Evolutionary conservation across 768 basidiomycete genomes (phyloP), one percentile per base, ranked within the genome.

Genomic region (Amanita pallidorosea): DNA sequence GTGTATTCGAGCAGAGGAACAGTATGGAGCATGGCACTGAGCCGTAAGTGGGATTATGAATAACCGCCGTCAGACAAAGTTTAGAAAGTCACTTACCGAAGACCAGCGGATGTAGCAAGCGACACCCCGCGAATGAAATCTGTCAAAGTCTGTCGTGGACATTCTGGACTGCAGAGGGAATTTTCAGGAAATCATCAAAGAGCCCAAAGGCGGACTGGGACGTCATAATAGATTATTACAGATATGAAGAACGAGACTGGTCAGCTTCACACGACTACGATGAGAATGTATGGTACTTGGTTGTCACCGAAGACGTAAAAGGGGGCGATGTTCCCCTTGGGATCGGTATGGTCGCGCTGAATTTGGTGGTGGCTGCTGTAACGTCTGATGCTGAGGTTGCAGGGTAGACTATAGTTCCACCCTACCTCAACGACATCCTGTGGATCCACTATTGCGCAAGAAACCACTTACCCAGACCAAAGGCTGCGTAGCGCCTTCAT

Each of bases 401-500:
- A 27, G 61, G 60, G 48, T 63, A 62, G 5, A 58, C 59, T n/a
- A 81, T 69, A 1, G 69, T 13, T 1, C 80, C 80, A 4, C 77
- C 79, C 79, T 81, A 52, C 4, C 5, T 33, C 5, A 47, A 9
- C 45, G 25, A 41, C 22, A 7, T 11, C 5, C 17, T 5, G 17
- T 13, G 8, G 18, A 40, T 20, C n/a, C 3, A 18, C 3, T 3
- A 11, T 9, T 8, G 25, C 13, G 3, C 29, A 17, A n/a, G 31
- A 9, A 25, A 29, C 36, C 20, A 51, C 73, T 12, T 63, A 83
- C 81, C 81, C 80, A 84, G 52, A 84, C 76, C 62, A 72, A 60
- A 0, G 65, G 65, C 62, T 83, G 80, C 7, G 74, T 57, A 70
- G 70, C 0, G 77, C 69, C 54, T 73, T 73, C 17, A 83, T 47